These are phyloP conservation scores for Annulohypoxylon nitens DNA, from an alignment of 495 filamentous ascomycete species.

Conservation along the genomic window DNA sequence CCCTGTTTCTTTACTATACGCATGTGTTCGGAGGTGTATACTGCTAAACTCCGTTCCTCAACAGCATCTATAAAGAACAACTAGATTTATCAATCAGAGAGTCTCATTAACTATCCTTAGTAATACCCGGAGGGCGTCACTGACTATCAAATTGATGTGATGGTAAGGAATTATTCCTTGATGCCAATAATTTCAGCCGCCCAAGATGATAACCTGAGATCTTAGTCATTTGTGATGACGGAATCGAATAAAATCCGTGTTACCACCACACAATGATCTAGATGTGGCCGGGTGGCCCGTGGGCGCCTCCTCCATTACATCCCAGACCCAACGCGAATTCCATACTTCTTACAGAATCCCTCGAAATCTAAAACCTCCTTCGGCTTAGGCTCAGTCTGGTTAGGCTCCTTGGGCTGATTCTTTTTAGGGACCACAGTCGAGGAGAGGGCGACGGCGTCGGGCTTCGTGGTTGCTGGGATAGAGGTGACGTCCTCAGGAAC, in stretches of 20 bases:
- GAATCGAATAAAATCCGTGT: background rate
- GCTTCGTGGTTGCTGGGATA: too few relatives aligned
- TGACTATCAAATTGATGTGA: background rate
- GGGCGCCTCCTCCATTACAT: background rate
- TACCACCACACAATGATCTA: background rate
- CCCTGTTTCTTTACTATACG: constrained; percentile 5
- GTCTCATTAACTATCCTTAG: background rate
- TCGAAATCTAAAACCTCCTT: too few relatives aligned
- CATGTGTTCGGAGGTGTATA: background rate
- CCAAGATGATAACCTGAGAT: background rate
- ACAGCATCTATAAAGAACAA: background rate
- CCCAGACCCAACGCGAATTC: constrained; percentile 25
- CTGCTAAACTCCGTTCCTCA: constrained; percentile 5
- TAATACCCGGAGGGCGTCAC: background rate
- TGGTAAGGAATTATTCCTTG: background rate
- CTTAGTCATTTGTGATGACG: background rate
- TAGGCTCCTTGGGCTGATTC: too few relatives aligned
- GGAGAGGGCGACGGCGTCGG: background rate
- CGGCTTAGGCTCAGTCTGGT: too few relatives aligned
- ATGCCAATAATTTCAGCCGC: background rate
- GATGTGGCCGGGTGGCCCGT: background rate
- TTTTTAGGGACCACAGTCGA: background rate
- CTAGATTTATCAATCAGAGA: background rate
- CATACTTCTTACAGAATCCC: constrained; percentile 24
- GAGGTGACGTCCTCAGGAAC: background rate